Conservation (phyloP, 192 early-diverging fungal genomes). For the Coemansia sp. region DNA sequence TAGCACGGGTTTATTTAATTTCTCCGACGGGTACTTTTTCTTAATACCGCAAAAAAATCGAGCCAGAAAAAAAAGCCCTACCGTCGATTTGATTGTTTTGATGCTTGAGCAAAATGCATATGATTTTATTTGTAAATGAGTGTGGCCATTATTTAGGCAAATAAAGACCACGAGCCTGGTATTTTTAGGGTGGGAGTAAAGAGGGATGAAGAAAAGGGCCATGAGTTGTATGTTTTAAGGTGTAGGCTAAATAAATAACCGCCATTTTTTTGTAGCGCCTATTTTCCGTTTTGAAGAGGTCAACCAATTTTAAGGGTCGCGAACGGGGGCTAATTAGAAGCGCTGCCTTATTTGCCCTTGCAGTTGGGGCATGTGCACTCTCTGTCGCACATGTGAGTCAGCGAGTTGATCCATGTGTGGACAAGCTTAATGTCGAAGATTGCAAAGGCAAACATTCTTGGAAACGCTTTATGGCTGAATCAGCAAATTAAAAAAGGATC, state of each 20-base stretch:
- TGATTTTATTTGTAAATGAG: not conserved
- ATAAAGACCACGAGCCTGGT: too few species aligned
- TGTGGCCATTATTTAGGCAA: too few species aligned
- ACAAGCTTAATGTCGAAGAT: slow-evolving; percentile 17
- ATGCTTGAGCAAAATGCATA: not conserved
- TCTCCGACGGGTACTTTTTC: not conserved
- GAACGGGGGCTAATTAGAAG: not conserved
- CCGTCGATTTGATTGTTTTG: not conserved
- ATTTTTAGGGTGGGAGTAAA: too few species aligned
- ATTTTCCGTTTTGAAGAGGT: not conserved
- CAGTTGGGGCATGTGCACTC: slow-evolving; percentile 51
- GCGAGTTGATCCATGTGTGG: slow-evolving; percentile 24
- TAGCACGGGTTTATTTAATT: not conserved
- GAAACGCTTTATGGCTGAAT: not conserved
- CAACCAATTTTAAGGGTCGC: not conserved
- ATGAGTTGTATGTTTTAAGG: too few species aligned
- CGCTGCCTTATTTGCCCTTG: slow-evolving; percentile 15
- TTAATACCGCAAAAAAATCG: not conserved
- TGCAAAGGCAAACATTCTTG: slow-evolving; percentile 9
- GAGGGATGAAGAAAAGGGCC: too few species aligned
- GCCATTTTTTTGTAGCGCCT: slow-evolving; percentile 5
- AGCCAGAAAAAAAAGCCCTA: not conserved
- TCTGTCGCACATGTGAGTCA: slow-evolving; percentile 32
- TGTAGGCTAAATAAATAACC: not conserved
- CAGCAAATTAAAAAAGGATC: not conserved